Evolutionary conservation across 306 rosid genomes (phyloP), one percentile per base, ranked within the genome.

Genomic region (Senna siamea): DNA sequence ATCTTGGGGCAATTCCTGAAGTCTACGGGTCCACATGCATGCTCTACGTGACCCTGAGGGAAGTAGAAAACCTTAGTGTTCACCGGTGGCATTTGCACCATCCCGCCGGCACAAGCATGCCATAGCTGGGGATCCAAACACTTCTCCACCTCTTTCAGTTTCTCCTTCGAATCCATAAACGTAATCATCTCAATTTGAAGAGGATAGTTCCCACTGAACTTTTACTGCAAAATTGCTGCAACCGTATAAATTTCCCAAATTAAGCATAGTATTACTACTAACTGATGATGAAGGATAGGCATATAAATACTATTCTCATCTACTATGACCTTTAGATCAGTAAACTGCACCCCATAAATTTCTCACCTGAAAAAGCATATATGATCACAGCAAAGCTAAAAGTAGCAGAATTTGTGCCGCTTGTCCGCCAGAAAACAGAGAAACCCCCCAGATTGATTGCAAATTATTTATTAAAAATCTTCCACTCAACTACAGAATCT

Each of bases 31-130:
- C 80, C 90, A 66, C 87, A 78, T 18, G 98, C 81, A 73, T 92
- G 98, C 48, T 92, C 98, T 8, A 93, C 90, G 20, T 89, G 95
- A 6, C 95, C 95, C 38, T 89, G 92, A 23, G 89, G 92, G 38
- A 87, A 89, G 80, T 92, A 92, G 70, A 81, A 92, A 40, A 92
- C 92, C 43, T 81, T 80, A 34, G 92, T 62, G 73, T 85, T 86
- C 46, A 86, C 90, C 3, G 28, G 17, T 23, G 98, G 98, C 97
- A 93, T 91, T 82, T 93, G 98, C 51, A 88, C 92, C 96, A 89
- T 85, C 18, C 93, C 96, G 61, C 98, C 98, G 0, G 98, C 93
- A 64, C 96, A 82, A 46, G 98, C 98, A 71, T 89, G 93, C 98
- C 98, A 92, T 46, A 92, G 76, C 69, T 88, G 89, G 82, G 92